Evolutionary conservation across 164 flowering plant genomes (phyloP).

Genomic region (Santalum album): DNA sequence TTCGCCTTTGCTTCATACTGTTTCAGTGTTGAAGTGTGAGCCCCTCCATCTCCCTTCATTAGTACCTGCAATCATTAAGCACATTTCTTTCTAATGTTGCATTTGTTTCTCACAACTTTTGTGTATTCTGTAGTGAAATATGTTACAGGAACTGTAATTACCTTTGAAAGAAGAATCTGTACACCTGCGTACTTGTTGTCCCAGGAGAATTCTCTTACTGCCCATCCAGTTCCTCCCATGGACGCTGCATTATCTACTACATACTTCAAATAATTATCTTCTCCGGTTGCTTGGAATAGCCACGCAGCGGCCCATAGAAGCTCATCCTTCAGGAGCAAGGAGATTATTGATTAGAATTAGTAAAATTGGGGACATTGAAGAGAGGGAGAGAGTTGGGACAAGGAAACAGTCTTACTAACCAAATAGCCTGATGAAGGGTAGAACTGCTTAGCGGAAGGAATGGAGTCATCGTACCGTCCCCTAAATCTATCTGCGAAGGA

Average conservation of each 20-base stretch:
- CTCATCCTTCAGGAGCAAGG: slow-evolving; percentile 50
- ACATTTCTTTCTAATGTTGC: too few species aligned
- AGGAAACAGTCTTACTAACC: slow-evolving; percentile 24
- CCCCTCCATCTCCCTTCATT: slow-evolving; percentile 52
- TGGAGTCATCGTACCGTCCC: slow-evolving; percentile 61
- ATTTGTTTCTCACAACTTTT: too few species aligned
- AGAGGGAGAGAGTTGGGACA: neutral
- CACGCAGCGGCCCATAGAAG: slow-evolving; percentile 86
- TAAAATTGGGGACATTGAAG: neutral
- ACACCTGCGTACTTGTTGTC: slow-evolving; percentile 91
- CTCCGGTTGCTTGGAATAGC: slow-evolving; percentile 65
- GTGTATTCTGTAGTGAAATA: too few species aligned
- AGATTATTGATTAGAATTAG: too few species aligned
- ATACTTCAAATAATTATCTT: slow-evolving; percentile 62
- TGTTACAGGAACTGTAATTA: too few species aligned
- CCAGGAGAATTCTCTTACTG: slow-evolving; percentile 78
- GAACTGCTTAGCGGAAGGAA: slow-evolving; percentile 36
- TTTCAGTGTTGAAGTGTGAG: slow-evolving; percentile 43
- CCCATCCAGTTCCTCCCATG: slow-evolving; percentile 87
- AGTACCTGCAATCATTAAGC: slow-evolving; percentile 32
- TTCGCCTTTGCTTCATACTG: slow-evolving; percentile 83
- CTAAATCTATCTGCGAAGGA: slow-evolving; percentile 71
- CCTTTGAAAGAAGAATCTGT: slow-evolving; percentile 79
- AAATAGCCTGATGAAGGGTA: slow-evolving; percentile 68
- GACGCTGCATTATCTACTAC: slow-evolving; percentile 37